Base-by-base conservation (phyloP, 2,329 filamentous ascomycete species). In the Fusarium sp. region DNA sequence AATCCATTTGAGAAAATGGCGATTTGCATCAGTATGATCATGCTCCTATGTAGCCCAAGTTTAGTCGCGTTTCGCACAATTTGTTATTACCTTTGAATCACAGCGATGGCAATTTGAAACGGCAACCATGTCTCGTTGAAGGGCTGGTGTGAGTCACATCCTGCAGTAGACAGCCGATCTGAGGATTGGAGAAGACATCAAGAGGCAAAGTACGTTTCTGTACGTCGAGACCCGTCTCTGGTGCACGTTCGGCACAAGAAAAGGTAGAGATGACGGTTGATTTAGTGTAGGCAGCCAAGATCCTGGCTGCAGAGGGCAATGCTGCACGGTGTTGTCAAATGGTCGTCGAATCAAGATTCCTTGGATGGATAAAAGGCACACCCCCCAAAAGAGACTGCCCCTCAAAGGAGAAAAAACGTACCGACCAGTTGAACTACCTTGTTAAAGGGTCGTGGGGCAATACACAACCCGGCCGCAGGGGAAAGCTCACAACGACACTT, bases 261-360 rank as follows among this genome's bases (percentile, higher is more conserved):
- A 57, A 27, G n/a, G 27, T 29, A 29, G 46, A 49, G 39, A 52
- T 51, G 51, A 44, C 38, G 54, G 45, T 69, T 29, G 54, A 59
- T 48, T 48, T 52, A 54, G 41, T 38, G 55, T 66, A 51, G 56
- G 63, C 51, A 62, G 56, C 29, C 56, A 56, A 55, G 63, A 55
- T 35, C 38, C 57, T 45, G 58, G 66, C 60, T 69, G 69, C 63
- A 72, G 69, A 61, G 63, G 69, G 74, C 61, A 44, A 31, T 60
- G 72, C 51, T 77, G 61, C 61, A 67, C 52, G 38, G 66, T 73
- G 65, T 65, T 76, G 69, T 76, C 69, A 66, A 66, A 56, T 74
- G 61, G 74, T 75, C 70, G 75, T 77, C 75, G 72, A 76, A 77
- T 77, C 75, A 76, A 77, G 76, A 78, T 73, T 75, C 66, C 70